phyloP scores from a whole-genome alignment of 164 flowering plant species.

The Euptelea pleiosperma region DNA sequence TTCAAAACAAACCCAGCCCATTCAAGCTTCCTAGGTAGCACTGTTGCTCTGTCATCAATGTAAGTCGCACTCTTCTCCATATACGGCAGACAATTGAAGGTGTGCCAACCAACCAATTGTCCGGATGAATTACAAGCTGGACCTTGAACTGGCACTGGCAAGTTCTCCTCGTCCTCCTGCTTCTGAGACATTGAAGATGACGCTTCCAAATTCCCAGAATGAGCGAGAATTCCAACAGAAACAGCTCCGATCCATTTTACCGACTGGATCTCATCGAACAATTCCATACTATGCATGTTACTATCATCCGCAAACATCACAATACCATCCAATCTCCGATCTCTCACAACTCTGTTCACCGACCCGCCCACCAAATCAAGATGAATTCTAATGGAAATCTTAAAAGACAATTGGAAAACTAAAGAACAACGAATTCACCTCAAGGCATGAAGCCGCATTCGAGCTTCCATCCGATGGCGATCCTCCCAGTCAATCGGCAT shows the following conservation, averaged over 20 bases:
- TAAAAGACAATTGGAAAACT: background rate
- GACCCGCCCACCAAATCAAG: conserved; percentile 18
- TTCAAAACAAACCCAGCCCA: conserved; percentile 96
- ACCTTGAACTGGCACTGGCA: conserved; percentile 75
- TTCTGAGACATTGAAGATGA: conserved; percentile 14
- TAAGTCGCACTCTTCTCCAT: conserved; percentile 51
- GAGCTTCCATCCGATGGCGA: conserved; percentile 61
- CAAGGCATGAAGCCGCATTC: conserved; percentile 76
- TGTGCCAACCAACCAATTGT: conserved; percentile 83
- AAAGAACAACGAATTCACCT: conserved; percentile 38
- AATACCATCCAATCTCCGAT: conserved; percentile 77
- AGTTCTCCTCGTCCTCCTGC: conserved; percentile 36
- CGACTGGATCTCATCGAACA: conserved; percentile 89
- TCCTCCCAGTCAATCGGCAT: conserved; percentile 78
- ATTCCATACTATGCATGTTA: conserved; percentile 88
- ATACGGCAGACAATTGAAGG: conserved; percentile 62
- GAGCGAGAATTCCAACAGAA: conserved; percentile 85
- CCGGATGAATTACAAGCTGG: conserved; percentile 92
- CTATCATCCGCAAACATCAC: conserved; percentile 97
- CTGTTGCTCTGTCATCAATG: conserved; percentile 71
- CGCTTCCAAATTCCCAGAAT: conserved; percentile 44
- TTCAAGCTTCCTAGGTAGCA: conserved; percentile 79
- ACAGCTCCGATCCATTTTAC: conserved; percentile 89
- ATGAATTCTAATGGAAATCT: conserved; percentile 12
- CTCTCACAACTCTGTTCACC: conserved; percentile 64